Conservation (phyloP, 106 monocot species). For the Ottelia alismoides region DNA sequence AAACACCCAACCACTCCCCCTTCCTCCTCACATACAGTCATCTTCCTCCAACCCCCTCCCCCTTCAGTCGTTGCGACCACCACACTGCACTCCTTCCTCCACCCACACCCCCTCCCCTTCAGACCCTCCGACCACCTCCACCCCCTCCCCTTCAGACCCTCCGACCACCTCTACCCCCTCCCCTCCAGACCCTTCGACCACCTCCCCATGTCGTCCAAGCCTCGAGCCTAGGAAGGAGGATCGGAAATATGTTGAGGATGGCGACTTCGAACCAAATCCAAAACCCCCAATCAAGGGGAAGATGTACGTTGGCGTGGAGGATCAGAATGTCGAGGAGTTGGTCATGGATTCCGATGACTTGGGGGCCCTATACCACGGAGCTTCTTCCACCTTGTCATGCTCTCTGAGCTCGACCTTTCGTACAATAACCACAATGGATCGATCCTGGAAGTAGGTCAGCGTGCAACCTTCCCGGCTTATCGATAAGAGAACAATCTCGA, state of each 20-base stretch:
- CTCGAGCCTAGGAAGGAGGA: too few species aligned
- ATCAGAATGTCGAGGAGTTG: conserved; percentile 58
- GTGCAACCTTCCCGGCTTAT: conserved; percentile 44
- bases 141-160: background rate
- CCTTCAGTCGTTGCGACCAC: conserved; percentile 24
- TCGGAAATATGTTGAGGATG: conserved; percentile 51
- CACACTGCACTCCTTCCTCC: conserved; percentile 22
- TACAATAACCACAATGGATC: conserved; percentile 69
- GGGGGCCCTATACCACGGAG: conserved; percentile 53
- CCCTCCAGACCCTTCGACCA: conserved; percentile 2
- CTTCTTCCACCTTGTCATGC: conserved; percentile 44
- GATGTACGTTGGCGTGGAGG: conserved; percentile 38
- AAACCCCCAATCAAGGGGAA: conserved; percentile 42
- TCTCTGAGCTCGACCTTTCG: conserved; percentile 76
- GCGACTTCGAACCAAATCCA: conserved; percentile 57
- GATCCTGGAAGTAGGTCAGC: conserved; percentile 65
- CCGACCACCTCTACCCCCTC: conserved; percentile 20
- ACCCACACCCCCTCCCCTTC: conserved; percentile 21
- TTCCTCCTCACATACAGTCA: conserved; percentile 14
- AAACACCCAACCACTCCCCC: too few species aligned
- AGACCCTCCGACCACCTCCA: conserved; percentile 9
- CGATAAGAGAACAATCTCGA: conserved; percentile 72
- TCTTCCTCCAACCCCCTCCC: conserved; percentile 18
- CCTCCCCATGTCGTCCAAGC: conserved; percentile 67
- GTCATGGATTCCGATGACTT: conserved; percentile 30